Percentiles rank a stretch among this genome's conserved stretches.
These are phyloP conservation scores for Mycena amicta DNA, from an alignment of 768 basidiomycete genomes.

Conservation along the genomic window DNA sequence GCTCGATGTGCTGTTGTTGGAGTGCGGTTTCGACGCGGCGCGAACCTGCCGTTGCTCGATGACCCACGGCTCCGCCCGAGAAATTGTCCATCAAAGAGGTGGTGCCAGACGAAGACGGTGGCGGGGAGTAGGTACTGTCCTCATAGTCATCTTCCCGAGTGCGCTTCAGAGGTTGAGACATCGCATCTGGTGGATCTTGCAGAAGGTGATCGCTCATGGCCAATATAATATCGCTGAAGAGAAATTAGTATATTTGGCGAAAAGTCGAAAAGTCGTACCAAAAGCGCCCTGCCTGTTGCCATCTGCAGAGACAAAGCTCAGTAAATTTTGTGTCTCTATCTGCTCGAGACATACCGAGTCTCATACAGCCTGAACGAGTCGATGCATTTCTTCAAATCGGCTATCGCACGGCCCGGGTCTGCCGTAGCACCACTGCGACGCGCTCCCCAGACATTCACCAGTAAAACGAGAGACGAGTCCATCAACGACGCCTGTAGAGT, in stretches of 20 bases:
- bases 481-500: neutral
- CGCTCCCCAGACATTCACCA: neutral
- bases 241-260: no score
- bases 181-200: neutral
- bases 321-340: no score
- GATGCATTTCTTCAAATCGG: neutral
- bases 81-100: no score
- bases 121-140: neutral
- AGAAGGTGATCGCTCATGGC: neutral
- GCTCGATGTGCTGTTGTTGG: neutral
- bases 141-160: neutral
- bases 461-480: conserved; percentile 1
- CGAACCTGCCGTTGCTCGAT: neutral
- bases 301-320: neutral
- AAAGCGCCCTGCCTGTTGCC: neutral
- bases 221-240: neutral
- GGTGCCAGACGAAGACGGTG: neutral
- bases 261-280: neutral
- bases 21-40: neutral
- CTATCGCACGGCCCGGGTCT: neutral
- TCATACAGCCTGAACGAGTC: neutral
- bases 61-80: no score
- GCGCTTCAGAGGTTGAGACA: neutral
- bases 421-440: neutral
- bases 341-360: neutral